Evolutionary conservation across 139 green algal genomes (phyloP).

Genomic region (Tetradesmus obliquus): DNA sequence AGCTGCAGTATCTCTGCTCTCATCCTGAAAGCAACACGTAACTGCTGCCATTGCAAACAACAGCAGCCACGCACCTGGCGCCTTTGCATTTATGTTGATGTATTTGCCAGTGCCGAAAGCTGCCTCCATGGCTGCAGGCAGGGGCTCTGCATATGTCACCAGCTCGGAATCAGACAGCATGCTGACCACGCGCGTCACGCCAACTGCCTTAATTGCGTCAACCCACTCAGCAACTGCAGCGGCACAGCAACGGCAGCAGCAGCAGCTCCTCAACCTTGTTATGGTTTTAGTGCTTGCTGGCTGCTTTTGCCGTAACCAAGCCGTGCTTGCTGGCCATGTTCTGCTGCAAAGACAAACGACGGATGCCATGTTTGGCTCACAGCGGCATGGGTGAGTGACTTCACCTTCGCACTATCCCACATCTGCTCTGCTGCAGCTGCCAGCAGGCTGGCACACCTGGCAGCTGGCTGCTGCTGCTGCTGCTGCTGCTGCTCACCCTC

Average conservation of each 20-base stretch:
- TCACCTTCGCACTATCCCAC: too few species aligned
- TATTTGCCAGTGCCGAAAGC: constrained; percentile 28
- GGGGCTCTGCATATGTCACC: constrained; percentile 30
- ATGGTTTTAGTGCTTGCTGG: too few species aligned
- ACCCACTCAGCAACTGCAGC: constrained; percentile 31
- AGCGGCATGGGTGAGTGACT: too few species aligned
- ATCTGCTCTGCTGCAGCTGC: too few species aligned
- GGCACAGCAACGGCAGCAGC: neutral
- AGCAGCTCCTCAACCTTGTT: too few species aligned
- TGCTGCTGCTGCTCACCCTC: constrained; percentile 12
- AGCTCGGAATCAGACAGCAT: constrained; percentile 39
- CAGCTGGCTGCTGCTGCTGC: neutral
- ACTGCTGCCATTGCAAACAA: neutral
- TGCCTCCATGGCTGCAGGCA: constrained; percentile 25
- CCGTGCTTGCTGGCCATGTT: too few species aligned
- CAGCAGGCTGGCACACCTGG: too few species aligned
- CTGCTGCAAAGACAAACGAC: too few species aligned
- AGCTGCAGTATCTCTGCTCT: too few species aligned
- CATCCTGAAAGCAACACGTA: neutral
- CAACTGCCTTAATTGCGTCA: neutral
- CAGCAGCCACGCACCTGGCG: neutral
- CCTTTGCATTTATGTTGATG: constrained; percentile 29
- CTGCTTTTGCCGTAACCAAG: too few species aligned
- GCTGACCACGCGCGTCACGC: constrained; percentile 20
- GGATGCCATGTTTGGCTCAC: too few species aligned